Base-by-base conservation (phyloP, 352 stramenopile species). In the Globisporangium cylindrosporum region DNA sequence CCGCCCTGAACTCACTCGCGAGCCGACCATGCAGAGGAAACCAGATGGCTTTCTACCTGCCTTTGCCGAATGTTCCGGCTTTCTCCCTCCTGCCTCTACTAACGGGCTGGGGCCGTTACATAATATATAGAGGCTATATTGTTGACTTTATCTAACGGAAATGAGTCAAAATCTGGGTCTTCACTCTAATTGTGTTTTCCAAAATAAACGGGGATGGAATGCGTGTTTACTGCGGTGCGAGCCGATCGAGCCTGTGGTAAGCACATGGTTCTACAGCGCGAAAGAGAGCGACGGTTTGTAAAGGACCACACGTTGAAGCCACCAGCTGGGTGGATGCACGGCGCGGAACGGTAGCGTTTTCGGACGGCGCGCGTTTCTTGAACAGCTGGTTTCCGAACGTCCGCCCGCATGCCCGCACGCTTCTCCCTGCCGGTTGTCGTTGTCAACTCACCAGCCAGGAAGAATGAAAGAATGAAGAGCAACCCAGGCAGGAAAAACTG, bases 21-120 rank as follows among this genome's bases (percentile, higher is more conserved):
- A 66, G 51, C 20, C 51, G 46, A 41, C 66, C 58, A 41, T 34
- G 27, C 34, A 66, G 51, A 24, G 43, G 27, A 48, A 66, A 27
- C 60, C 60, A 59, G 41, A 38, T 66, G 46, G 18, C 25, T 41
- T 43, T 27, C n/a, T 32, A 59, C 66, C 62, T 55, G 59, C 59
- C 66, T 71, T 66, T 71, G 66, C 66, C 41, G 54, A 59, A 24
- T 48, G 43, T 36, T 48, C 60, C 46, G 60, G 60, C 60, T 66
- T 66, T 66, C 46, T 66, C 46, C 59, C 29, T 36, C 10, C 4
- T 15, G 7, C n/a, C 48, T 58, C 34, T 14, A 22, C 12, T 66
- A 66, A 55, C 9, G 12, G 29, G 14, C 9, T 15, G 0, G 15
- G 46, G 8, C 9, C 2, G 46, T 29, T 49, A 66, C 18, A 8